Base-by-base conservation (phyloP, 2,329 filamentous ascomycete species). In the Chaetomium globosum region DNA sequence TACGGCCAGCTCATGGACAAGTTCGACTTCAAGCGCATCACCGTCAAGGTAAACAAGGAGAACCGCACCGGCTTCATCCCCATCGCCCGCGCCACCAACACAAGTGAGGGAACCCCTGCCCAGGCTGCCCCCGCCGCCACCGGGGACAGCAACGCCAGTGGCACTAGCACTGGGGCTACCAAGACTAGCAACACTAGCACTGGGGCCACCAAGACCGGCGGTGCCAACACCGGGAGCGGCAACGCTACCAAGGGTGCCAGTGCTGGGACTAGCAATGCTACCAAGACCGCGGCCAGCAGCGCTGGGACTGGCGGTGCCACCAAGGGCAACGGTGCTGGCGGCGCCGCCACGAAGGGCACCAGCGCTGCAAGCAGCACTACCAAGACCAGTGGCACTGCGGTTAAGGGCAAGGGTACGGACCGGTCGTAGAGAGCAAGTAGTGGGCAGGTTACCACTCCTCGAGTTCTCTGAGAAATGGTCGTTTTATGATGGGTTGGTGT, bases 31-130 rank as follows among this genome's bases (percentile, higher is more conserved):
- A 13, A 46, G 16, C 21, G 33, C 54, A 57, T 57, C 23, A 57
- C 33, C 33, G 54, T 57, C 36, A 57, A 57, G 54, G 19, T 57
- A 6, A 16, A 23, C 21, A 16, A 19, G 16, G 10, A 23, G 3
- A 23, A 57, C 33, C 33, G 54, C 33, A 57, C 36, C n/a, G 54
- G 33, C 4, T 57, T 26, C 43, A 30, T 57, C 23, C 54, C 54
- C 9, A n/a, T 30, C 21, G 36, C 30, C 12, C 28, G 28, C 16
- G 3, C 39, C 16, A 6, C 39, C 9, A 36, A 10, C 16, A 43
- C 16, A 16, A 19, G 16, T 4, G 39, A 19, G 13, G 39, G 39
- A n/a, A 43, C 39, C 39, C 39, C 39, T 16, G 39, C 16, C 39
- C 13, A 43, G 4, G 39, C 39, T 4, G 16, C 36, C 36, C 36